A percentile compares a stretch with the other conserved stretches of the same genome.
These are phyloP conservation scores for Komagataella populi DNA, from an alignment of 805 yeast species.

Conservation along the genomic window DNA sequence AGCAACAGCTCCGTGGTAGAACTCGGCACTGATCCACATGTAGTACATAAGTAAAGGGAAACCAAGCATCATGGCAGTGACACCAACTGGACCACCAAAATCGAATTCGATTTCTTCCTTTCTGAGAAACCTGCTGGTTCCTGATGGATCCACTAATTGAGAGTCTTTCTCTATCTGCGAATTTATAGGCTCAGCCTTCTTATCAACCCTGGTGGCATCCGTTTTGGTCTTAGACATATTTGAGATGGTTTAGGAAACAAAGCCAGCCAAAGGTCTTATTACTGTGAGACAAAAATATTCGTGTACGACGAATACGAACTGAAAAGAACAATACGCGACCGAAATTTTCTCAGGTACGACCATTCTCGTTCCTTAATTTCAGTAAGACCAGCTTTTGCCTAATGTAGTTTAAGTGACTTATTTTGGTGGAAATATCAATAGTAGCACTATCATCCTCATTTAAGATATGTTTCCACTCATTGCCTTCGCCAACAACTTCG, in stretches of 20 bases:
- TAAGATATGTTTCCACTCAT: slow-evolving; percentile 15
- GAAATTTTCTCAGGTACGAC: background rate
- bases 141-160: background rate
- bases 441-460: background rate
- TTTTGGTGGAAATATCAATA: background rate
- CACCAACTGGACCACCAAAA: slow-evolving; percentile 90
- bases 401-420: background rate
- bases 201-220: background rate
- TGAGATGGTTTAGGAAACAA: background rate
- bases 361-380: background rate
- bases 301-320: background rate
- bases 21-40: slow-evolving; percentile 86
- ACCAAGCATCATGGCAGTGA: slow-evolving; percentile 79
- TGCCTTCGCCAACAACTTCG: slow-evolving; percentile 14
- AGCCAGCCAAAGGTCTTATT: background rate
- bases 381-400: background rate
- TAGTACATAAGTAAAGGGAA: slow-evolving; percentile 93
- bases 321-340: background rate
- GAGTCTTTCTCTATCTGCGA: background rate
- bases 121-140: background rate
- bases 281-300: background rate
- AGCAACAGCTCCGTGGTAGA: slow-evolving; percentile 64
- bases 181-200: background rate
- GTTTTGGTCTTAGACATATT: background rate
- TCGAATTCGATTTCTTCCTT: slow-evolving; percentile 41